Conservation (phyloP, 2,329 filamentous ascomycete genomes). For the Fusarium avenaceum region DNA sequence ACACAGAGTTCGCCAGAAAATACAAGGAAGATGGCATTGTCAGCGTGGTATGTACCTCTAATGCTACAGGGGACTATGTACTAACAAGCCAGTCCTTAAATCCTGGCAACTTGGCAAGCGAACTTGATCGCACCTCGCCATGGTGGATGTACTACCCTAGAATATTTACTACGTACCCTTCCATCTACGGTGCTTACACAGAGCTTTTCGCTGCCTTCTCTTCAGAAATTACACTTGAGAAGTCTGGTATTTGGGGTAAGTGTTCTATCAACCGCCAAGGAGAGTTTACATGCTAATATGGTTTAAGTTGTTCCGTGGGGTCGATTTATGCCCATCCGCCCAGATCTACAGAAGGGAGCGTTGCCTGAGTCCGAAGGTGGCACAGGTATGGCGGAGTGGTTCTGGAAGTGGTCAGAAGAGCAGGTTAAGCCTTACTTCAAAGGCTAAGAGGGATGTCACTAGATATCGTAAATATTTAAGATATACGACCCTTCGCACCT, state of each 20-base stretch:
- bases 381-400: slow-evolving; percentile 53
- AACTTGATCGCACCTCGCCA: slow-evolving; percentile 45
- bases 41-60: slow-evolving; percentile 35
- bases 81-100: slow-evolving; percentile 40
- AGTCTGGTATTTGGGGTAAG: slow-evolving; percentile 52
- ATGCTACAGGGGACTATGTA: fast-evolving
- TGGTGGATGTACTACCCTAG: slow-evolving; percentile 44
- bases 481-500: not conserved
- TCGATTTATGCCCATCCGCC: slow-evolving; percentile 52
- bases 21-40: slow-evolving; percentile 49
- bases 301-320: slow-evolving; percentile 53
- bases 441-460: not conserved
- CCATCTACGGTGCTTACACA: slow-evolving; percentile 62
- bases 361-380: slow-evolving; percentile 56
- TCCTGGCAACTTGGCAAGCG: slow-evolving; percentile 42
- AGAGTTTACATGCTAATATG: slow-evolving; percentile 8
- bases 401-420: slow-evolving; percentile 59
- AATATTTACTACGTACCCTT: slow-evolving; percentile 37
- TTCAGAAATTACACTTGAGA: slow-evolving; percentile 57
- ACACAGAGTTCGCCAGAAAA: slow-evolving; percentile 49
- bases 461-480: not conserved
- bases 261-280: not conserved
- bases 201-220: slow-evolving; percentile 62
- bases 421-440: slow-evolving; percentile 51
- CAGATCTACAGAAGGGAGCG: slow-evolving; percentile 51